These are phyloP conservation scores for Paraphoma chrysanthemicola DNA, from an alignment of 2,329 filamentous ascomycete species.

Conservation along the genomic window DNA sequence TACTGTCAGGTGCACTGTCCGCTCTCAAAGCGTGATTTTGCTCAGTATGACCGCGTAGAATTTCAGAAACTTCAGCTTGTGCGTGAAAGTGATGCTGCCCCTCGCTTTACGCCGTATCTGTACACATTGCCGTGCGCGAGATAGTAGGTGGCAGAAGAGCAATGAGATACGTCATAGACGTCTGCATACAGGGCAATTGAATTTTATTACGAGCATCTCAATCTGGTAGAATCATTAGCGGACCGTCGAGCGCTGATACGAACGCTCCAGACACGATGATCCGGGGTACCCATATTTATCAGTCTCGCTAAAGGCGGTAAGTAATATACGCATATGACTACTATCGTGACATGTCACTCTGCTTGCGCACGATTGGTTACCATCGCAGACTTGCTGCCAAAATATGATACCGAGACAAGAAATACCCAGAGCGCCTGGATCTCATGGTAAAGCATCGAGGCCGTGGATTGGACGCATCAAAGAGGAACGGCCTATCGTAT, in stretches of 20 bases:
- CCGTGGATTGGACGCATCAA: slow-evolving; percentile 1
- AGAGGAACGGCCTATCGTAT: background rate
- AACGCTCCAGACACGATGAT: slow-evolving; percentile 10
- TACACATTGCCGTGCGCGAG: too few species aligned
- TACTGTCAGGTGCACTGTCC: too few species aligned
- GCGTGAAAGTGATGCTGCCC: too few species aligned
- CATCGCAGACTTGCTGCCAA: background rate
- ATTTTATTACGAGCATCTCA: slow-evolving; percentile 11
- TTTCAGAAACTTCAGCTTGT: too few species aligned
- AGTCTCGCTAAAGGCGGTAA: slow-evolving; percentile 15
- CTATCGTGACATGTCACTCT: slow-evolving; percentile 4
- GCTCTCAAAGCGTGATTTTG: too few species aligned
- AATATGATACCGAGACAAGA: slow-evolving; percentile 4
- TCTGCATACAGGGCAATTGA: too few species aligned
- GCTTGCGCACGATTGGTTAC: slow-evolving; percentile 2
- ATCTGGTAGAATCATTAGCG: slow-evolving; percentile 20
- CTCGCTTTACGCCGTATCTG: too few species aligned
- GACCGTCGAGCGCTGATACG: slow-evolving; percentile 3
- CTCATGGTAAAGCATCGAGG: background rate
- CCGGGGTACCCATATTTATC: slow-evolving; percentile 17
- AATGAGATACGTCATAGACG: too few species aligned
- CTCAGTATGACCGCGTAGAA: too few species aligned
- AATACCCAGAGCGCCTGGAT: slow-evolving; percentile 4
- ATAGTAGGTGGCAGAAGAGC: too few species aligned
- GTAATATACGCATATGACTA: slow-evolving; percentile 19